Evolutionary conservation across 257 asterid species (phyloP).

Genomic region (Salvia splendens): DNA sequence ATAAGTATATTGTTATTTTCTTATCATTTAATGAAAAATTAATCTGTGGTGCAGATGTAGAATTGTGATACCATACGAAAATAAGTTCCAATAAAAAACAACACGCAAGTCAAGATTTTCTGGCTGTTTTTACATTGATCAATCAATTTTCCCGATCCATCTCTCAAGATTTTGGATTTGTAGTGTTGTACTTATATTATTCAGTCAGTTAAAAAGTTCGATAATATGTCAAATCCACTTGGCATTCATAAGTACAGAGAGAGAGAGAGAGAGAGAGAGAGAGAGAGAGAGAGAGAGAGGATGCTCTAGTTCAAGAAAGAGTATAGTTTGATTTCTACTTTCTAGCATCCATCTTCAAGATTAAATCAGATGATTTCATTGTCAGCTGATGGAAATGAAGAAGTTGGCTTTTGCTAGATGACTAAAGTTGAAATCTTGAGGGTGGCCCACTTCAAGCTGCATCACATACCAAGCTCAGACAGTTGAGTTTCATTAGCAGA

Average conservation of each 20-base stretch:
- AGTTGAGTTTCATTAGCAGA: not conserved
- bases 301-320: not conserved
- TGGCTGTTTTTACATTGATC: not conserved
- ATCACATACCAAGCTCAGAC: not conserved
- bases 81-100: conserved; percentile 24
- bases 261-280: conserved; percentile 18
- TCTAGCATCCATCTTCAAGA: not conserved
- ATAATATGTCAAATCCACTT: conserved; percentile 21
- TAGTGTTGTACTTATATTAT: not conserved
- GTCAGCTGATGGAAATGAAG: conserved; percentile 26
- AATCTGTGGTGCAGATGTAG: not conserved
- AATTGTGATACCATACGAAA: not conserved
- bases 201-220: not conserved
- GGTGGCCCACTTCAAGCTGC: conserved; percentile 25
- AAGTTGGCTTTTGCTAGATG: conserved; percentile 24
- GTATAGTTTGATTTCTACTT: not conserved
- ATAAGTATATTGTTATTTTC: too few relatives aligned
- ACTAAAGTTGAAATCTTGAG: conserved; percentile 19
- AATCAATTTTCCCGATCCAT: not conserved
- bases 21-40: not conserved
- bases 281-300: conserved; percentile 24
- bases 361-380: not conserved
- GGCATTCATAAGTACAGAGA: conserved; percentile 26
- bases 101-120: conserved; percentile 33
- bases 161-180: conserved; percentile 7